These are phyloP conservation scores for Lanmaoa pseudosensibilis DNA, from an alignment of 768 basidiomycete genomes.

Conservation along the genomic window DNA sequence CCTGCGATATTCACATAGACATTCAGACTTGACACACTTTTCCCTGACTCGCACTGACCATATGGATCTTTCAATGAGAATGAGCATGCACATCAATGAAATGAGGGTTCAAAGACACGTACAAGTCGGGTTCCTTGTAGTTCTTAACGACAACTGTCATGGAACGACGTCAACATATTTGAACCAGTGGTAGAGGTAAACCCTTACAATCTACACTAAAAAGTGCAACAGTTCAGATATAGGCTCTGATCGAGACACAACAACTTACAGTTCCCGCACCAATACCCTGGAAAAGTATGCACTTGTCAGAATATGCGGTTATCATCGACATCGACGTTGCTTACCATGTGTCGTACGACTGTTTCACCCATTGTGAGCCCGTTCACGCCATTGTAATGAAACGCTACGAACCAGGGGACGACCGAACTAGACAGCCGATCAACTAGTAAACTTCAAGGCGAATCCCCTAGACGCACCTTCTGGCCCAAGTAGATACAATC, in stretches of 20 bases:
- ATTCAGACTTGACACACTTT: slow-evolving; percentile 24
- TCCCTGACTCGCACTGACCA: slow-evolving; percentile 55
- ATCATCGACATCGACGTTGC: slow-evolving; percentile 5
- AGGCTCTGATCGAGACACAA: not conserved
- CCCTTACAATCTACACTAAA: slow-evolving; percentile 69
- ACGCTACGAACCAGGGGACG: slow-evolving; percentile 61
- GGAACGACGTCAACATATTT: not conserved
- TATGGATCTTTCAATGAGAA: slow-evolving; percentile 57
- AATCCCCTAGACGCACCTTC: slow-evolving; percentile 54
- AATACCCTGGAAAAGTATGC: slow-evolving; percentile 48
- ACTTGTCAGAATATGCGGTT: slow-evolving; percentile 3
- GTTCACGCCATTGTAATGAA: not conserved
- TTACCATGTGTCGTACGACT: slow-evolving; percentile 64
- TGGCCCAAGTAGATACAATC: slow-evolving; percentile 97
- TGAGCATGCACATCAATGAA: slow-evolving; percentile 9
- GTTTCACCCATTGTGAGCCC: slow-evolving; percentile 1
- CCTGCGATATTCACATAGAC: slow-evolving; percentile 45
- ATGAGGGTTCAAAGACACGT: slow-evolving; percentile 28
- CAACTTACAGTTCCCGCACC: slow-evolving; percentile 70
- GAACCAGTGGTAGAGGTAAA: not conserved
- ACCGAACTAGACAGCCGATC: slow-evolving; percentile 54
- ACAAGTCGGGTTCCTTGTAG: slow-evolving; percentile 78
- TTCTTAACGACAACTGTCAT: slow-evolving; percentile 68
- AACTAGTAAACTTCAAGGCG: not conserved
- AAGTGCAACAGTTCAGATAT: not conserved